A percentile compares a stretch with the other conserved stretches of the same genome.
Evolutionary conservation across 768 basidiomycete species (phyloP).

Genomic region (Paxillus involutus): DNA sequence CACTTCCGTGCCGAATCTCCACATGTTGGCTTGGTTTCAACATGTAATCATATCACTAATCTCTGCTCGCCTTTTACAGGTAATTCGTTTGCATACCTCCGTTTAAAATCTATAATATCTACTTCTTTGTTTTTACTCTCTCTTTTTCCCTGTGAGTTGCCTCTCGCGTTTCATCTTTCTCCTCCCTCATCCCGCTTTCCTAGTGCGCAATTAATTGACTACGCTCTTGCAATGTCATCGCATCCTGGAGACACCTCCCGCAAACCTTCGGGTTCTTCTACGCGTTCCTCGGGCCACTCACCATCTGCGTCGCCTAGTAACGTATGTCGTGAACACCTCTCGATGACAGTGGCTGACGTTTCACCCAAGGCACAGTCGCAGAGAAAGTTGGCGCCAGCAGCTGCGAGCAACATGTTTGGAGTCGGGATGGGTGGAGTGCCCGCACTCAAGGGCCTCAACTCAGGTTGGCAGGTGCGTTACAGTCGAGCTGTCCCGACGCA

Average conservation of each 20-base stretch:
- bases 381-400: conserved; percentile 44
- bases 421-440: conserved; percentile 48
- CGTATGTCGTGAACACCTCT: conserved; percentile 38
- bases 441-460: conserved; percentile 51
- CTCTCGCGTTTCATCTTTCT: conserved; percentile 3
- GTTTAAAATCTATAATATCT: conserved; percentile 34
- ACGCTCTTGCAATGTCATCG: conserved; percentile 30
- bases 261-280: conserved; percentile 71
- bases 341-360: conserved; percentile 7
- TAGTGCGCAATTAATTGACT: conserved; percentile 30
- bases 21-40: conserved; percentile 15
- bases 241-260: conserved; percentile 48
- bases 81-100: conserved; percentile 34
- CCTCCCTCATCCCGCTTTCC: conserved; percentile 16
- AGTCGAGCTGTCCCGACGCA: conserved; percentile 6
- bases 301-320: conserved; percentile 59
- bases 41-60: conserved; percentile 26
- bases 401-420: conserved; percentile 50
- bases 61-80: conserved; percentile 25
- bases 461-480: conserved; percentile 66
- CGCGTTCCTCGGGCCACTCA: conserved; percentile 61
- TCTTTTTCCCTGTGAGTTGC: conserved; percentile 29
- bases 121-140: conserved; percentile 16
- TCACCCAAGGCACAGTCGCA: conserved; percentile 39
- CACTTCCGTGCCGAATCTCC: conserved; percentile 30